phyloP scores from a whole-genome alignment of 768 basidiomycete species.

The Pulveroboletus sp. region DNA sequence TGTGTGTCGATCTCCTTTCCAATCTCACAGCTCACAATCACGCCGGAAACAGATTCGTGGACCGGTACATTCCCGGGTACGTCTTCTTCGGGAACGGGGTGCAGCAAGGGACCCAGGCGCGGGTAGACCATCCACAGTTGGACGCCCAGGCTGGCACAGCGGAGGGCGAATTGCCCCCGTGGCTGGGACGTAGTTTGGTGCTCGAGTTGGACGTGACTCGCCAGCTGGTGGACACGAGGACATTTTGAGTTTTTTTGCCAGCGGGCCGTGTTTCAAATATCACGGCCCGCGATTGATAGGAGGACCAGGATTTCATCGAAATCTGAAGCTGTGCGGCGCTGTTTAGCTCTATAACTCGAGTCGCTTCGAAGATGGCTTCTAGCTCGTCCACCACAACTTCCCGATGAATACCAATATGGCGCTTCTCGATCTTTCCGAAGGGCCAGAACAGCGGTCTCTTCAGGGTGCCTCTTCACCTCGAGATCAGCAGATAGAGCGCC shows the following conservation, averaged over 20 bases:
- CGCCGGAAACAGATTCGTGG: conserved; percentile 60
- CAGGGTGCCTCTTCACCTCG: no score
- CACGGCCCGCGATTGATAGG: neutral
- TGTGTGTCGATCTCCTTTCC: conserved; percentile 17
- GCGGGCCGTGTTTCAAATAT: neutral
- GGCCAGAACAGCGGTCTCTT: no score
- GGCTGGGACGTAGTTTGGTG: conserved; percentile 49
- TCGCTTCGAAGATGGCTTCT: no score
- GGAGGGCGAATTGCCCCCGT: conserved; percentile 26
- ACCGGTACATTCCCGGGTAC: conserved; percentile 93
- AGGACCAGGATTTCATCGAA: neutral
- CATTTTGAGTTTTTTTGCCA: conserved; percentile 36
- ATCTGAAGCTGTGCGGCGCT: neutral
- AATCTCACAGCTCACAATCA: neutral
- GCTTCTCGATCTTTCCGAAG: no score
- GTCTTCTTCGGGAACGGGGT: conserved; percentile 76
- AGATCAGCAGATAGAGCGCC: no score
- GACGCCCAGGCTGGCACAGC: conserved; percentile 19
- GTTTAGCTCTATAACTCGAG: no score
- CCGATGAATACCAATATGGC: no score
- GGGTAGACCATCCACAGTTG: no score
- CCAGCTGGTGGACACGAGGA: conserved; percentile 38
- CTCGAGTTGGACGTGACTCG: conserved; percentile 55
- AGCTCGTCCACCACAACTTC: neutral
- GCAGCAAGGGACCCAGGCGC: conserved; percentile 28